Evolutionary conservation across 1,284 basidiomycete species (phyloP).

Genomic region (Cutaneotrichosporon mucoides): DNA sequence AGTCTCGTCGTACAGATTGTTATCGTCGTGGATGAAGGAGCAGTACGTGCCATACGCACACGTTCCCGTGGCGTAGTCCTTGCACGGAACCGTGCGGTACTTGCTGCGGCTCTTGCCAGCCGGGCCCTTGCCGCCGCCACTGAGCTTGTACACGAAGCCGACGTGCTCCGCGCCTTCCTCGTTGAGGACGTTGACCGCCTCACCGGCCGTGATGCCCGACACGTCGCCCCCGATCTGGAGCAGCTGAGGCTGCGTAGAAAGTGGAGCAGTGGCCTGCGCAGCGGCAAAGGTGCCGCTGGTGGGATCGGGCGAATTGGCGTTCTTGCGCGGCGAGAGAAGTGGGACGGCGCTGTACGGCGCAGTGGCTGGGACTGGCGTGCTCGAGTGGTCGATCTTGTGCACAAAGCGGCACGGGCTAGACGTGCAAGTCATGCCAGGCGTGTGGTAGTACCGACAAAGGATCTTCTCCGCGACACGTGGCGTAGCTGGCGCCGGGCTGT

Average conservation of each 20-base stretch:
- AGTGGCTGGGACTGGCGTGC: neutral
- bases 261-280: constrained; percentile 25
- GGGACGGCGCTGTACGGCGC: neutral
- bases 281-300: constrained; percentile 39
- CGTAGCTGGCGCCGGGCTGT: neutral
- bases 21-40: constrained; percentile 43
- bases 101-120: constrained; percentile 42
- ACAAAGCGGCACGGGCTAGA: constrained; percentile 50
- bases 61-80: constrained; percentile 38
- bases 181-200: constrained; percentile 27
- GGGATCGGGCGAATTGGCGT: constrained; percentile 16
- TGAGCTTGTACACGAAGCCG: constrained; percentile 45
- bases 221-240: constrained; percentile 12
- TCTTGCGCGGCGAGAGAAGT: neutral
- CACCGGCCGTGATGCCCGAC: constrained; percentile 3
- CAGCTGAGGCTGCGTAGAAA: neutral
- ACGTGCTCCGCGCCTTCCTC: constrained; percentile 33
- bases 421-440: constrained; percentile 46
- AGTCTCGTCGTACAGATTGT: constrained; percentile 16
- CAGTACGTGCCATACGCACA: constrained; percentile 48
- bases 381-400: constrained; percentile 30
- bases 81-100: constrained; percentile 46
- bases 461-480: constrained; percentile 31
- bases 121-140: constrained; percentile 47
- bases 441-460: constrained; percentile 49